These are phyloP conservation scores for Penicillium argentinense DNA, from an alignment of 495 filamentous ascomycete genomes.

Conservation along the genomic window DNA sequence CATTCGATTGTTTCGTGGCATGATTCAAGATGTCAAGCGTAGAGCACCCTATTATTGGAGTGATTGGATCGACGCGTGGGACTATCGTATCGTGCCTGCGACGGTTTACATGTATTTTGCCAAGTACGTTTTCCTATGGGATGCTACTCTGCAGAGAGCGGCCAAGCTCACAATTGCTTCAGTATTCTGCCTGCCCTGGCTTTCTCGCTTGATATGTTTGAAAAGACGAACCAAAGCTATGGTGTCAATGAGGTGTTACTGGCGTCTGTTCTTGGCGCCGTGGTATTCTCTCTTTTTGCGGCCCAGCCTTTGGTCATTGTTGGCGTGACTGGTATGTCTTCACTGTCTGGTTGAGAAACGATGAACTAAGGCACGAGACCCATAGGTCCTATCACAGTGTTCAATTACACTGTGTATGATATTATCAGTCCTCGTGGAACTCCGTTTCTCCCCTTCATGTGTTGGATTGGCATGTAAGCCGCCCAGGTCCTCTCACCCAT, in stretches of 20 bases:
- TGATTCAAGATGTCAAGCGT: constrained; percentile 71
- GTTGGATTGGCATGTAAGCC: constrained; percentile 73
- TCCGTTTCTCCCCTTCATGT: constrained; percentile 81
- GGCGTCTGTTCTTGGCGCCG: constrained; percentile 72
- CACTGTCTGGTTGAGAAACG: neutral
- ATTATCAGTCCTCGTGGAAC: constrained; percentile 69
- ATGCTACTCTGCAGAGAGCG: too few relatives aligned
- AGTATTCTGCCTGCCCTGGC: constrained; percentile 81
- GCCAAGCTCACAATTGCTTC: constrained; percentile 11
- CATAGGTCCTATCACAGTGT: constrained; percentile 80
- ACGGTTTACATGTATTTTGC: constrained; percentile 92
- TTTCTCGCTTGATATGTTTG: constrained; percentile 84
- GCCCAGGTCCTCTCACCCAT: neutral
- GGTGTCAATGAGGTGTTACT: constrained; percentile 85
- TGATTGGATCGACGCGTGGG: constrained; percentile 82
- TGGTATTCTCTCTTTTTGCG: constrained; percentile 73
- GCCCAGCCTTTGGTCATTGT: constrained; percentile 86
- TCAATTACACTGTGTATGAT: constrained; percentile 85
- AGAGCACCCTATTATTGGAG: constrained; percentile 72
- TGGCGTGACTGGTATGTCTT: constrained; percentile 70
- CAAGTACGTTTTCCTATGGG: constrained; percentile 54
- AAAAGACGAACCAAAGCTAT: constrained; percentile 74
- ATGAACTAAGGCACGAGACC: too few relatives aligned
- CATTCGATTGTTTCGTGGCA: constrained; percentile 58
- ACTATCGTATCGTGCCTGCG: constrained; percentile 78